Percentiles rank a stretch among this genome's conserved stretches.
These are phyloP conservation scores for Pelargonium fulgidum DNA, from an alignment of 441 rosid species.

Conservation along the genomic window DNA sequence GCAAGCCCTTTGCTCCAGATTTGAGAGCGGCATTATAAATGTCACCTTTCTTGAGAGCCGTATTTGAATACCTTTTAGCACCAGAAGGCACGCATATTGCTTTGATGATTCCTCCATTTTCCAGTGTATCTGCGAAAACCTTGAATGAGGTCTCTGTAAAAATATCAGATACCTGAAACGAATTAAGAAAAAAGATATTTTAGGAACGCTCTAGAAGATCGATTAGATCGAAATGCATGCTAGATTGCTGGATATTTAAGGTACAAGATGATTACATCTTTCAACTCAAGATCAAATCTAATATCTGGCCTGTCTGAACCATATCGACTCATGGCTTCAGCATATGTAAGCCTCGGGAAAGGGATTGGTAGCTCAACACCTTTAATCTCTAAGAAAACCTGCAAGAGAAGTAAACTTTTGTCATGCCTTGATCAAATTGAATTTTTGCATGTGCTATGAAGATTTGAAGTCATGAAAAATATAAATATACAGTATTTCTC, in stretches of 20 bases:
- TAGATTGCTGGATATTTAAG: conserved; percentile 9
- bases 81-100: conserved; percentile 73
- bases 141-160: conserved; percentile 59
- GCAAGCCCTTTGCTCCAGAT: conserved; percentile 93
- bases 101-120: conserved; percentile 68
- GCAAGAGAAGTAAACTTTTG: conserved; percentile 23
- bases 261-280: conserved; percentile 51
- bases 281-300: conserved; percentile 84
- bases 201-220: neutral
- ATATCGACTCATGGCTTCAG: conserved; percentile 76
- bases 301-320: conserved; percentile 96
- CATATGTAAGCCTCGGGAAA: conserved; percentile 83
- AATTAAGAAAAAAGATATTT: conserved; percentile 10
- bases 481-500: too few species aligned
- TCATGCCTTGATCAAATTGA: conserved; percentile 6
- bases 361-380: conserved; percentile 72
- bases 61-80: conserved; percentile 66
- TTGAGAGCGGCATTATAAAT: conserved; percentile 64
- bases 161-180: conserved; percentile 71
- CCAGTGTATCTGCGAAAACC: conserved; percentile 64
- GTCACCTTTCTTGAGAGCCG: conserved; percentile 89
- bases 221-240: neutral
- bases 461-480: neutral
- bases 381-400: conserved; percentile 81
- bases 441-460: neutral